Evolutionary conservation across 192 early-diverging fungal species (phyloP).

Genomic region (Gryganskiella cystojenkinii): DNA sequence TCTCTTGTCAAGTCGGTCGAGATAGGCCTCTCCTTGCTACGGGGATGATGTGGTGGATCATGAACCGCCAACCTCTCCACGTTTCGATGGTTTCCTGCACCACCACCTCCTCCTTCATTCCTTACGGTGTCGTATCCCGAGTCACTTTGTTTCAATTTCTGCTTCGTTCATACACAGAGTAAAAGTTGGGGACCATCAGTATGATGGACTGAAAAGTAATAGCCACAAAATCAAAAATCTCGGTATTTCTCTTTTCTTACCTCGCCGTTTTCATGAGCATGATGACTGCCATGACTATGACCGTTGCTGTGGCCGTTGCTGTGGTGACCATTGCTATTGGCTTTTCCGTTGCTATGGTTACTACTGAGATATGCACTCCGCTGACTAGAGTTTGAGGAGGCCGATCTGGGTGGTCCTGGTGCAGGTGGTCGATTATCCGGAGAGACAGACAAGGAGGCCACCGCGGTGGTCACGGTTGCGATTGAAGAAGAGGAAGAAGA

Average conservation of each 20-base stretch:
- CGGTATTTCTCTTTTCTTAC: conserved; percentile 19
- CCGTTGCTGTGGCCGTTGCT: neutral
- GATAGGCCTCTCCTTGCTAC: conserved; percentile 7
- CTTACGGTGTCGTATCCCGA: conserved; percentile 39
- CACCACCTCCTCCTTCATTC: too few relatives aligned
- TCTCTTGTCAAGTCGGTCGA: conserved; percentile 18
- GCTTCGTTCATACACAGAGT: neutral
- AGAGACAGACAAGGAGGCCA: too few relatives aligned
- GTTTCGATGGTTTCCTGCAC: conserved; percentile 5
- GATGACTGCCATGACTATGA: neutral
- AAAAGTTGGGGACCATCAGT: too few relatives aligned
- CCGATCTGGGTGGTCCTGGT: neutral
- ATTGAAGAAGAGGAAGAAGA: neutral
- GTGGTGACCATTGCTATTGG: conserved; percentile 17
- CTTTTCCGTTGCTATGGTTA: conserved; percentile 9
- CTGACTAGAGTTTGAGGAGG: neutral
- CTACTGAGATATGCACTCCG: neutral
- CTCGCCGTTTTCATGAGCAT: conserved; percentile 9
- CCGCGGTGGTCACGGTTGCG: neutral
- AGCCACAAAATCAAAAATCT: too few relatives aligned
- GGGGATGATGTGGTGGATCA: conserved; percentile 16
- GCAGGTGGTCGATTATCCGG: too few relatives aligned
- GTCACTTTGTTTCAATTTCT: conserved; percentile 12
- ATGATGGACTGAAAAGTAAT: too few relatives aligned
- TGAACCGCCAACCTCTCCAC: conserved; percentile 27